A percentile compares a stretch with the other conserved stretches of the same genome.
These are phyloP conservation scores for Bipolaris gigantea DNA, from an alignment of 2,329 filamentous ascomycete genomes.

Conservation along the genomic window DNA sequence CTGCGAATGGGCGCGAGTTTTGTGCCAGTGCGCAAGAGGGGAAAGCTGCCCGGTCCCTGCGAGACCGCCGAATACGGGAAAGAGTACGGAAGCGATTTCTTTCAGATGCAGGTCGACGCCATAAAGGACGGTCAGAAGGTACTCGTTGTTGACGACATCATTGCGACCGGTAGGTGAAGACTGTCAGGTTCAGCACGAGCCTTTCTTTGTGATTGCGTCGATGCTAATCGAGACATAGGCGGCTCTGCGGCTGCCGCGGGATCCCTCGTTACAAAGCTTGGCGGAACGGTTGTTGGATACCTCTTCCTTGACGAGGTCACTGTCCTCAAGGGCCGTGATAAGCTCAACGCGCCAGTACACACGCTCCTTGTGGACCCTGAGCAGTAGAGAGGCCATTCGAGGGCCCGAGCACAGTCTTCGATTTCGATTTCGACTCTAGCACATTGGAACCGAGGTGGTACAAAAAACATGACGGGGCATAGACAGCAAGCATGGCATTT, in stretches of 20 bases:
- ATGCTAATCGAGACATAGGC: slow-evolving; percentile 56
- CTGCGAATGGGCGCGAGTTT: slow-evolving; percentile 81
- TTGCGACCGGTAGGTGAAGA: slow-evolving; percentile 79
- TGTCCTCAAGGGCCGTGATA: slow-evolving; percentile 87
- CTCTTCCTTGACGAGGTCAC: slow-evolving; percentile 95
- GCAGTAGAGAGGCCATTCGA: neutral
- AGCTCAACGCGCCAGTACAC: slow-evolving; percentile 80
- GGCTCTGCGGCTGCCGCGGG: slow-evolving; percentile 89
- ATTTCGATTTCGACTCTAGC: neutral
- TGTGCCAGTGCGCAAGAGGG: slow-evolving; percentile 90
- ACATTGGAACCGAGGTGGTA: neutral
- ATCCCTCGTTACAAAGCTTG: slow-evolving; percentile 80
- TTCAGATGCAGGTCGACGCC: slow-evolving; percentile 90
- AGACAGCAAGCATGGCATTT: slow-evolving; percentile 24
- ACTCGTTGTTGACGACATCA: slow-evolving; percentile 94
- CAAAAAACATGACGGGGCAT: slow-evolving; percentile 9
- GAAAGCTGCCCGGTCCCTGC: slow-evolving; percentile 90
- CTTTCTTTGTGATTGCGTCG: neutral
- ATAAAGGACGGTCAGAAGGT: slow-evolving; percentile 87
- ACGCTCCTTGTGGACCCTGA: slow-evolving; percentile 71
- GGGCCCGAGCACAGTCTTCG: neutral
- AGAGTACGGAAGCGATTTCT: slow-evolving; percentile 93
- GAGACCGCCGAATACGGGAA: slow-evolving; percentile 87
- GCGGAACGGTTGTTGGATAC: slow-evolving; percentile 83
- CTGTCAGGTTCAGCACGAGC: neutral